Evolutionary conservation across 106 monocot species (phyloP).

Genomic region (Platanthera guangdongensis): DNA sequence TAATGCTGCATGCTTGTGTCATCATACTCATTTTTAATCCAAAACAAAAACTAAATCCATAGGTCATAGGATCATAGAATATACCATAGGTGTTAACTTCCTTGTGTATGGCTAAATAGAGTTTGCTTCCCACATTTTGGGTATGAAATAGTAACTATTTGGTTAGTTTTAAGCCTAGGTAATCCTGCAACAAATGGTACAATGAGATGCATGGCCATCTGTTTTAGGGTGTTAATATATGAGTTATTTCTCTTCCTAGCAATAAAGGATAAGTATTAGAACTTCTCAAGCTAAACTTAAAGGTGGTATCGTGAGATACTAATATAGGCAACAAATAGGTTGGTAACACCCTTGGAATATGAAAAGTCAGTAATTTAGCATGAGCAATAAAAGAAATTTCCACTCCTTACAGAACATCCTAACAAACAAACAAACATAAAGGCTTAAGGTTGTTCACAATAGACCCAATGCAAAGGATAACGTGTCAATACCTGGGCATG

Average conservation of each 20-base stretch:
- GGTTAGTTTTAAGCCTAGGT: background rate
- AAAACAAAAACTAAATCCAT: too few species aligned
- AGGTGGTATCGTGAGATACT: background rate
- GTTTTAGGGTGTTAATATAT: background rate
- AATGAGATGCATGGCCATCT: background rate
- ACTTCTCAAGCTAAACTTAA: background rate
- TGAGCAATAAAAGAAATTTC: background rate
- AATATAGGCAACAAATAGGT: background rate
- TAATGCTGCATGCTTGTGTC: background rate
- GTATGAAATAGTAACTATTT: background rate
- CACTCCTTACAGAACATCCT: background rate
- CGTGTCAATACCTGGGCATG: conserved; percentile 44
- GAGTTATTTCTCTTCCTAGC: background rate
- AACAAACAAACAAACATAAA: background rate
- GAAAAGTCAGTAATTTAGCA: background rate
- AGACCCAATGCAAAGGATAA: background rate
- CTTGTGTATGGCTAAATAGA: background rate
- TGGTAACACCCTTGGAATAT: background rate
- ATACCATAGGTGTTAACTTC: background rate
- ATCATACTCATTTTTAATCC: too few species aligned
- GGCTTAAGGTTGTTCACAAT: background rate
- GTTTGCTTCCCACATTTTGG: background rate
- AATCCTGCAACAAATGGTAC: background rate
- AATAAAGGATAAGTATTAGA: background rate
- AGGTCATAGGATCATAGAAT: background rate